Conservation (phyloP, 345 rosid genomes). For the Eucalyptus camaldulensis region DNA sequence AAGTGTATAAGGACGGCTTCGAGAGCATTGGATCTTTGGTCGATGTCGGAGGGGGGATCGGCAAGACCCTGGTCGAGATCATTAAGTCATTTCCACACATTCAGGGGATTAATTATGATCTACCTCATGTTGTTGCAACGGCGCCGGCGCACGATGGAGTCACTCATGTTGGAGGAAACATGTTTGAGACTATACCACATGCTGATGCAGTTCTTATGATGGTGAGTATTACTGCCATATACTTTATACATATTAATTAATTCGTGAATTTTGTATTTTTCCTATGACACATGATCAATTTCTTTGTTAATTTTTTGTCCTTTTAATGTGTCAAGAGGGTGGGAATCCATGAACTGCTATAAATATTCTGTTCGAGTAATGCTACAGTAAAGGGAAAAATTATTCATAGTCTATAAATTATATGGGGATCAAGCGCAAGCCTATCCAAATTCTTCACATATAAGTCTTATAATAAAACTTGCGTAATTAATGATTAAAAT, state of each 20-base stretch:
- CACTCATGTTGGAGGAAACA: constrained; percentile 3
- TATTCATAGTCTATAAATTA: too few relatives aligned
- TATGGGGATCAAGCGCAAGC: too few relatives aligned
- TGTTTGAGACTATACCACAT: constrained; percentile 1
- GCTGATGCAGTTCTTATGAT: constrained; percentile 4
- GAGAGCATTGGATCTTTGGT: neutral
- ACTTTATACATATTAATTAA: neutral
- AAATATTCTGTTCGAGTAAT: too few relatives aligned
- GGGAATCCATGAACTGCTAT: too few relatives aligned
- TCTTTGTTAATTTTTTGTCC: neutral
- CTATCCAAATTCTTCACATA: too few relatives aligned
- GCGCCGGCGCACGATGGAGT: neutral
- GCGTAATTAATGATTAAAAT: too few relatives aligned
- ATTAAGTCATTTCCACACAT: neutral
- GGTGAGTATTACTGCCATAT: neutral
- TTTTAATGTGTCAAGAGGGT: neutral
- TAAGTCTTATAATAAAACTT: too few relatives aligned
- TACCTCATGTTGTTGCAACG: constrained; percentile 2
- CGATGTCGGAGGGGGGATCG: constrained; percentile 10
- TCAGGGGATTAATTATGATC: constrained; percentile 4
- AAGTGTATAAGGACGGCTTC: neutral
- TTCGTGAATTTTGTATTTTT: neutral
- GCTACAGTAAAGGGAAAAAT: too few relatives aligned
- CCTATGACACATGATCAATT: neutral
- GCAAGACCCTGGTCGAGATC: neutral